Evolutionary conservation across 352 stramenopile genomes (phyloP), one percentile per base, ranked within the genome.

Genomic region (Phytophthora idaei): DNA sequence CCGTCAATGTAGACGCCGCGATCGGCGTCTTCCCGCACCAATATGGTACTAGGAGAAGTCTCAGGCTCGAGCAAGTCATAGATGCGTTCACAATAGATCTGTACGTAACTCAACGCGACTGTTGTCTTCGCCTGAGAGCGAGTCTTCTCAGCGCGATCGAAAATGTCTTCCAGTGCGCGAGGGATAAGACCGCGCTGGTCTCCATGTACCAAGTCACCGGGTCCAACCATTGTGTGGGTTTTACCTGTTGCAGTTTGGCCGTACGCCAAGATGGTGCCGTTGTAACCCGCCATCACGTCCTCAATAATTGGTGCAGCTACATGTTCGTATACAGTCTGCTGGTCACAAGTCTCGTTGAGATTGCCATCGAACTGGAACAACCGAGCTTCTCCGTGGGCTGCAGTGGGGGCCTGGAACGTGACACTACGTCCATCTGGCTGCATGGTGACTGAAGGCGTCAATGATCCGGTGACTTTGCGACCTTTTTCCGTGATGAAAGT

Each of bases 61-160:
- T 73, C 69, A 5, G 82, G 81, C 32, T 78, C 74, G 15, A 92
- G 69, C 55, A 93, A 59, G 48, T 93, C 85, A 39, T 83, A 88
- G 32, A 93, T 75, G n/a, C 83, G 83, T 61, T 92, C 85, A 67
- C 83, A 92, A 73, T 93, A 93, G 42, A 93, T 89, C 76, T 93
- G 81, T 34, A 90, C 83, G 57, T 89, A 93, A 54, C 83, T 93
- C 17, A 90, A 44, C 5, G 76, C 80, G 15, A 92, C 57, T 15
- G 59, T 80, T n/a, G 78, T 88, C 63, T 76, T 85, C 3, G 48
- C 61, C 3, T 61, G 55, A 6, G 70, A 67, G 3, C 71, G 62
- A 1, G 64, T 63, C 28, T 71, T 71, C 17, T 82, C 71, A 14
- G 71, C 76, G 6, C 57, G 57, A 59, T 70, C 48, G 49, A 93